Conservation (phyloP, 2,329 filamentous ascomycete genomes). For the Apiospora pterosperma region DNA sequence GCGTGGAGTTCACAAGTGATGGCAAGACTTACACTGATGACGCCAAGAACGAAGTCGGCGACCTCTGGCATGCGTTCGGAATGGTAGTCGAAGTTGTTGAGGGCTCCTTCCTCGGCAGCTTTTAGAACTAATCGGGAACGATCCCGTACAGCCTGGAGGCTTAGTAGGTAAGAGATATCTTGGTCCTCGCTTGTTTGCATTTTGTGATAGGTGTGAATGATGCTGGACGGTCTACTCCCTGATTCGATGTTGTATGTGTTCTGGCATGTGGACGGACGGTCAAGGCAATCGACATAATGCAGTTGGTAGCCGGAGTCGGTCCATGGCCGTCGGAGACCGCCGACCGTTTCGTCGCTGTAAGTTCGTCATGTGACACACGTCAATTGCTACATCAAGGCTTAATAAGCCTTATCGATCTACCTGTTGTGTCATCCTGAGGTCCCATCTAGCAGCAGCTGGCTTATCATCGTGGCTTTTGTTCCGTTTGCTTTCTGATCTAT, state of each 20-base stretch:
- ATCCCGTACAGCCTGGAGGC: constrained; percentile 33
- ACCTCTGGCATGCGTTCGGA: constrained; percentile 32
- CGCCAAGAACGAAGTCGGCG: constrained; percentile 37
- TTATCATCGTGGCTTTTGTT: background rate
- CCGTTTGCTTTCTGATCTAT: background rate
- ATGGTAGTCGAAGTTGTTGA: constrained; percentile 41
- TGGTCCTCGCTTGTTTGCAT: constrained; percentile 1
- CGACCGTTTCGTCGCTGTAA: background rate
- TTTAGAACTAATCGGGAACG: constrained; percentile 28
- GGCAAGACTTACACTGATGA: constrained; percentile 35
- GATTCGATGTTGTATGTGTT: background rate
- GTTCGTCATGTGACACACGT: background rate
- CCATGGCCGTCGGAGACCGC: background rate
- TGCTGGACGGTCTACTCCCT: background rate
- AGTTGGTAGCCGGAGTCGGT: background rate
- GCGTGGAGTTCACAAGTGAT: background rate
- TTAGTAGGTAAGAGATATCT: constrained; percentile 30
- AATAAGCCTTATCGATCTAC: background rate
- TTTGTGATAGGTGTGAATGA: background rate
- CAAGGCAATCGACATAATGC: background rate
- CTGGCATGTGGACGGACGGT: background rate
- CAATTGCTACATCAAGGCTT: background rate
- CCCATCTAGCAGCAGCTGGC: background rate
- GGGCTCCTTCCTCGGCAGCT: constrained; percentile 32
- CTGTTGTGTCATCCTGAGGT: background rate